Conservation (phyloP, 2,329 filamentous ascomycete genomes). For the Penicillium capsulatum region DNA sequence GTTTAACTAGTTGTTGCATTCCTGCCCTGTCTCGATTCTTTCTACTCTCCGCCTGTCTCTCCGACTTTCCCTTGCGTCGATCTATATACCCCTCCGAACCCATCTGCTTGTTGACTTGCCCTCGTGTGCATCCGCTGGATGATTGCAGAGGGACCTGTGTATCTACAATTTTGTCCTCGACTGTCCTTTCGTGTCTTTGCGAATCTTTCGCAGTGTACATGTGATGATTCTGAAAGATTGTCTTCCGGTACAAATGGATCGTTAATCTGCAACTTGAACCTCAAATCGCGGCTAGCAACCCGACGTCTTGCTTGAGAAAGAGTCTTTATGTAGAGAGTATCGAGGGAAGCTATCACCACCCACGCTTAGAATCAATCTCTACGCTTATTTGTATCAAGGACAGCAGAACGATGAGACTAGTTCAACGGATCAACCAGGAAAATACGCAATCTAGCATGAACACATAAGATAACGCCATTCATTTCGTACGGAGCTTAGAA, state of each 20-base stretch:
- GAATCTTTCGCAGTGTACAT: slow-evolving; percentile 14
- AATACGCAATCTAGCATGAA: too few species aligned
- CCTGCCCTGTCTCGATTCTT: slow-evolving; percentile 7
- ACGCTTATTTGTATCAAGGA: too few species aligned
- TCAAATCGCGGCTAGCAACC: too few species aligned
- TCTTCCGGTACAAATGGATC: not conserved
- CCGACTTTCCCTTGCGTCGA: not conserved
- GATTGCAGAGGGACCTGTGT: slow-evolving; percentile 16
- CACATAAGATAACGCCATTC: slow-evolving; percentile 14
- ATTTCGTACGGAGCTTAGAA: slow-evolving; percentile 25
- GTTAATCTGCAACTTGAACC: not conserved
- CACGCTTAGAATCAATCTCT: too few species aligned
- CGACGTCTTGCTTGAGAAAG: too few species aligned
- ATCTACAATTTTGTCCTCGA: slow-evolving; percentile 16
- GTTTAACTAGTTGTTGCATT: not conserved
- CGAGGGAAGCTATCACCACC: slow-evolving; percentile 5
- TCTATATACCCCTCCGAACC: slow-evolving; percentile 25
- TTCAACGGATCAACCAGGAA: slow-evolving; percentile 13
- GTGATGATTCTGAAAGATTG: not conserved
- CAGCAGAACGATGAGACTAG: slow-evolving; percentile 5
- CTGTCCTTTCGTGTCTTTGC: not conserved
- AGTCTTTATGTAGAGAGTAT: slow-evolving; percentile 2
- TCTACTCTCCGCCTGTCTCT: slow-evolving; percentile 7
- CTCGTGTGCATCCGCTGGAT: slow-evolving; percentile 11
- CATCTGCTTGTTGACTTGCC: slow-evolving; percentile 9